Evolutionary conservation across 208 protist genomes (phyloP).

Genomic region (Trypanosoma cruzi): DNA sequence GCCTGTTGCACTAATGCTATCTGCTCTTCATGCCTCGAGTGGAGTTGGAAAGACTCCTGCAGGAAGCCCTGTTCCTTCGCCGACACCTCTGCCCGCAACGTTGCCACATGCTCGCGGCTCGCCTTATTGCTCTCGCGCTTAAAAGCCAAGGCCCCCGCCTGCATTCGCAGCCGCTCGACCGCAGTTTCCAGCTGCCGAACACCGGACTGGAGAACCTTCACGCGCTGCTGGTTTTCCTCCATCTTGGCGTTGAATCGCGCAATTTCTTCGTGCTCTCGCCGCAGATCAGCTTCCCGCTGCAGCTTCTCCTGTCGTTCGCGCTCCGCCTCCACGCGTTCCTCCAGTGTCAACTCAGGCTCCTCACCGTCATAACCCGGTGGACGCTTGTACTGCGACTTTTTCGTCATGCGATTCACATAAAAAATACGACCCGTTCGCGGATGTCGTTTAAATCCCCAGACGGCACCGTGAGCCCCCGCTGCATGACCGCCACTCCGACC

Average conservation of each 20-base stretch:
- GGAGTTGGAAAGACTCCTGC: constrained; percentile 22
- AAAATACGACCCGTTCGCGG: constrained; percentile 44
- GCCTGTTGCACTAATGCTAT: not conserved
- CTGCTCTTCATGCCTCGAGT: constrained; percentile 13
- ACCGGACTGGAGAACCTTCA: constrained; percentile 22
- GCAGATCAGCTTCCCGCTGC: constrained; percentile 11
- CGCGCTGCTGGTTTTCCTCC: constrained; percentile 33
- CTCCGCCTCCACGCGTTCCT: constrained; percentile 18
- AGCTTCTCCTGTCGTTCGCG: constrained; percentile 4
- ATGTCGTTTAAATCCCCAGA: constrained; percentile 54
- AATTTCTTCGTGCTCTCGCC: constrained; percentile 14
- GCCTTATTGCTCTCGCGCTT: constrained; percentile 16
- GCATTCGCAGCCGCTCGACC: constrained; percentile 13
- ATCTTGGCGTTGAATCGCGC: constrained; percentile 6
- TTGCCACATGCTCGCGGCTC: not conserved
- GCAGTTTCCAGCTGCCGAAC: constrained; percentile 18
- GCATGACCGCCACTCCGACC: not conserved
- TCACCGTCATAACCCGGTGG: constrained; percentile 57
- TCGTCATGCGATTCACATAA: constrained; percentile 43
- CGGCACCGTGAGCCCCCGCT: not conserved
- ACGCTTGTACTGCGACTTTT: constrained; percentile 53
- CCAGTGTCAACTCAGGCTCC: constrained; percentile 20
- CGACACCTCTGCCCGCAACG: constrained; percentile 23
- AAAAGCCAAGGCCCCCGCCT: constrained; percentile 10
- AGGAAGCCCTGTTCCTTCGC: constrained; percentile 31